Base-by-base conservation (phyloP, 2,329 filamentous ascomycete species). In the Talaromyces sp. region DNA sequence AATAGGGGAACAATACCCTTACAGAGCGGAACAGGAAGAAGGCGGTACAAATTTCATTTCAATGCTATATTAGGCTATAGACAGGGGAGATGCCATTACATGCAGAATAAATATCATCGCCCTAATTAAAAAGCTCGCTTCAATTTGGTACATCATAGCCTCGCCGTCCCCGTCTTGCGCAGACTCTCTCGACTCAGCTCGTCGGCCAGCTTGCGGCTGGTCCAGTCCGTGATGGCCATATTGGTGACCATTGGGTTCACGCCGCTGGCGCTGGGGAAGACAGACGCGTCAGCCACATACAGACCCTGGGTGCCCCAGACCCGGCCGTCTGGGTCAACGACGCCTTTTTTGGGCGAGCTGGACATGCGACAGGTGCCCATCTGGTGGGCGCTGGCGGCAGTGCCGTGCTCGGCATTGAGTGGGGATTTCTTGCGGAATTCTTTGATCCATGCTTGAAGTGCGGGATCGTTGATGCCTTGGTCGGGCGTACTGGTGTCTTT, bases 381-480 rank as follows among this genome's bases (percentile, higher is more conserved):
- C 68, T 81, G 80, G 64, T 82, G 80, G 1, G 80, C 80, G 57
- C 75, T 78, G n/a, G 73, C 77, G 62, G 77, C 77, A 6, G 70
- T 61, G 3, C 66, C 71, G 11, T 74, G 75, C 54, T 83, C 82
- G 0, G 80, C 77, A 1, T 74, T 69, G 0, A 80, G 73, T 11
- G 84, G 76, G 0, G 79, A 80, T 21, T 71, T 72, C 4, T 69
- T 73, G 32, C 78, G 75, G 29, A 86, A 64, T 58, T 80, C 73
- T 0, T 74, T 70, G 19, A 86, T 76, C 85, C 85, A 88, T 1
- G 72, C 68, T 59, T 82, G 76, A 70, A 88, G 84, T 0, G 71
- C 75, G 0, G 74, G 65, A 61, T 86, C 80, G 66, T 85, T 86
- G 65, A 82, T 77, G 0, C 81, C 82, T 7, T 76, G 71, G 1